Conservation (phyloP, 805 yeast genomes). For the Schizosaccharomyces octosporus region DNA sequence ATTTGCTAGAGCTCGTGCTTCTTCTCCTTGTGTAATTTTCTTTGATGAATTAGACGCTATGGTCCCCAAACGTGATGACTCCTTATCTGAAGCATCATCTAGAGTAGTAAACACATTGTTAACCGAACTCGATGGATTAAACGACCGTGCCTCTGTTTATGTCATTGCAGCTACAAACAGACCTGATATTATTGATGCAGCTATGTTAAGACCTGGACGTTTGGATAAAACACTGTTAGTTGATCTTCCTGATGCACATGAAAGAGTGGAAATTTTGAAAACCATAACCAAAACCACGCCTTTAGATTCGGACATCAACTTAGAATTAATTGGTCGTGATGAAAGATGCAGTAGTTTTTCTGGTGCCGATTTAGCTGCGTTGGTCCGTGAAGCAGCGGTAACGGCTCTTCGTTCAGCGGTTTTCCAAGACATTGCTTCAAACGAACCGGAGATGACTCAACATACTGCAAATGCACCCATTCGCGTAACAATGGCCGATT, state of each 20-base stretch:
- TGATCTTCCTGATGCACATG: conserved; percentile 59
- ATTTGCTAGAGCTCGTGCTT: conserved; percentile 73
- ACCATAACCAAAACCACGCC: conserved; percentile 57
- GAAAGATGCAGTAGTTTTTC: conserved; percentile 69
- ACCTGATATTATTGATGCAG: conserved; percentile 95
- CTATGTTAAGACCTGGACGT: conserved; percentile 93
- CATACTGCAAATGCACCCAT: conserved; percentile 14
- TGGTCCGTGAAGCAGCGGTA: conserved; percentile 86
- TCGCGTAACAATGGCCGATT: conserved; percentile 40
- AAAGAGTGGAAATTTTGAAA: conserved; percentile 56
- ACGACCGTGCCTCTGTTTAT: conserved; percentile 76
- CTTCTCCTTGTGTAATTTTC: conserved; percentile 80
- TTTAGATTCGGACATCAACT: conserved; percentile 33
- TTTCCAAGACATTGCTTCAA: conserved; percentile 17
- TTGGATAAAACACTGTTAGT: conserved; percentile 79
- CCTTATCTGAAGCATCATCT: conserved; percentile 69
- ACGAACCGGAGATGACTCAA: background rate
- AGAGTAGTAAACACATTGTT: conserved; percentile 84
- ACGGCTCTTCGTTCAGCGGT: conserved; percentile 41
- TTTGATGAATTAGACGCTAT: conserved; percentile 91
- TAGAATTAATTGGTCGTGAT: conserved; percentile 40
- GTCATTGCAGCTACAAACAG: conserved; percentile 91
- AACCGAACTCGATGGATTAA: conserved; percentile 85
- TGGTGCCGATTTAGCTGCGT: conserved; percentile 85
- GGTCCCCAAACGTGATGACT: conserved; percentile 78